Evolutionary conservation across 176 grass and related monocot species (phyloP).

Genomic region (Elaeis guineensis): DNA sequence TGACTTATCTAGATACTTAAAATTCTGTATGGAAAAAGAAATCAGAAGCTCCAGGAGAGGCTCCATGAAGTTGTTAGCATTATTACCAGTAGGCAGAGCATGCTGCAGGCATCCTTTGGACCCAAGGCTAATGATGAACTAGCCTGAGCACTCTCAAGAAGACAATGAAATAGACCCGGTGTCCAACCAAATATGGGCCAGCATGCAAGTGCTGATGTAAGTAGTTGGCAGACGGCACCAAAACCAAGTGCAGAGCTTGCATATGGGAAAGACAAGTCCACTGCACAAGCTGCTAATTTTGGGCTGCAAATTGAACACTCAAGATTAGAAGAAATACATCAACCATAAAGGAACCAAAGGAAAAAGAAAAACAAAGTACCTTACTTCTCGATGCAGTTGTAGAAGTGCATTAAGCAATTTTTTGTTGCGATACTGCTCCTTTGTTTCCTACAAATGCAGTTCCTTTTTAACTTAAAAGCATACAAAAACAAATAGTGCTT

Average conservation of each 20-base stretch:
- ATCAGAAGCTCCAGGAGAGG: too few relatives aligned
- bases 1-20: too few relatives aligned
- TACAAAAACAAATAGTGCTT: too few relatives aligned
- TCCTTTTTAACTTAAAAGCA: too few relatives aligned
- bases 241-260: conserved; percentile 62
- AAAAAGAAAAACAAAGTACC: conserved; percentile 30
- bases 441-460: conserved; percentile 50
- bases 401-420: conserved; percentile 86
- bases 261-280: conserved; percentile 78
- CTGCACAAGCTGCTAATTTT: conserved; percentile 78
- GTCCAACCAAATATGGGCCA: conserved; percentile 91
- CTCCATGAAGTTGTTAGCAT: too few relatives aligned
- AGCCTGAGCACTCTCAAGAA: conserved; percentile 80
- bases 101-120: conserved; percentile 85
- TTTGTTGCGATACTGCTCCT: conserved; percentile 94
- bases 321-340: conserved; percentile 7
- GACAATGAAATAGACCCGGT: conserved; percentile 80
- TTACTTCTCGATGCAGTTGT: conserved; percentile 84
- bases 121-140: conserved; percentile 54
- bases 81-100: conserved; percentile 85
- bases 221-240: conserved; percentile 89
- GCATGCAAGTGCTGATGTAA: conserved; percentile 80
- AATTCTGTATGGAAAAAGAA: too few relatives aligned
- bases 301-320: conserved; percentile 37
- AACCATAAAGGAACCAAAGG: conserved; percentile 6